These are phyloP conservation scores for Esteya vermicola DNA, from an alignment of 2,329 filamentous ascomycete genomes.

Conservation along the genomic window DNA sequence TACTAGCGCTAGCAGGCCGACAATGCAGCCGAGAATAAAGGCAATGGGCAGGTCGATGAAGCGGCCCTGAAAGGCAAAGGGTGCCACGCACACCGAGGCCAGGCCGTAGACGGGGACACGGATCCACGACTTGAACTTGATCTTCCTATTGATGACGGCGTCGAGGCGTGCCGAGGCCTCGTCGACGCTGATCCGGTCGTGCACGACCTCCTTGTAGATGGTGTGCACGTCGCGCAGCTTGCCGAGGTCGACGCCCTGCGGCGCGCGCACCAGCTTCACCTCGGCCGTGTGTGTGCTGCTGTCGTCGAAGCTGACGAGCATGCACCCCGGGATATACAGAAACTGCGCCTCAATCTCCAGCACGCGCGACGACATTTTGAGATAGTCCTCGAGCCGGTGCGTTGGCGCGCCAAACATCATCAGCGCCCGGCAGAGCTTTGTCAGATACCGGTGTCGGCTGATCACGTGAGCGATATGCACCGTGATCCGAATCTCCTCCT, in stretches of 20 bases:
- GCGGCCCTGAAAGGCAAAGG: constrained; percentile 65
- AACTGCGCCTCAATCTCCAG: constrained; percentile 83
- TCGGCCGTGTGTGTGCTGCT: constrained; percentile 60
- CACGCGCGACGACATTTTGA: constrained; percentile 79
- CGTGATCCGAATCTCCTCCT: constrained; percentile 29
- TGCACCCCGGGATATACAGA: constrained; percentile 78
- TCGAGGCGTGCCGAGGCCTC: constrained; percentile 52
- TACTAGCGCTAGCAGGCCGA: constrained; percentile 62
- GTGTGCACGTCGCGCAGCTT: constrained; percentile 61
- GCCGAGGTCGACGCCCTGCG: constrained; percentile 58
- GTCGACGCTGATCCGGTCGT: constrained; percentile 59
- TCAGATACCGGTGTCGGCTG: constrained; percentile 66
- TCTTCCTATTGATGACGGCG: constrained; percentile 29
- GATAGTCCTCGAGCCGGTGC: constrained; percentile 81
- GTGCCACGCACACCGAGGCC: constrained; percentile 61
- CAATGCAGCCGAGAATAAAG: constrained; percentile 59
- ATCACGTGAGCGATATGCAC: constrained; percentile 54
- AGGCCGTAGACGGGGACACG: constrained; percentile 58
- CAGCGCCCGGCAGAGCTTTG: constrained; percentile 70
- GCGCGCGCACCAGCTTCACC: constrained; percentile 57
- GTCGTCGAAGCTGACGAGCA: constrained; percentile 89
- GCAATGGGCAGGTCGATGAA: constrained; percentile 66
- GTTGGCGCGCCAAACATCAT: constrained; percentile 89
- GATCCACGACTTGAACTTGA: constrained; percentile 35
- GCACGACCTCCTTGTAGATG: constrained; percentile 71